A percentile compares a stretch with the other conserved stretches of the same genome.
These are phyloP conservation scores for Sodiomyces alkalinus DNA, from an alignment of 2,329 filamentous ascomycete genomes.

Conservation along the genomic window DNA sequence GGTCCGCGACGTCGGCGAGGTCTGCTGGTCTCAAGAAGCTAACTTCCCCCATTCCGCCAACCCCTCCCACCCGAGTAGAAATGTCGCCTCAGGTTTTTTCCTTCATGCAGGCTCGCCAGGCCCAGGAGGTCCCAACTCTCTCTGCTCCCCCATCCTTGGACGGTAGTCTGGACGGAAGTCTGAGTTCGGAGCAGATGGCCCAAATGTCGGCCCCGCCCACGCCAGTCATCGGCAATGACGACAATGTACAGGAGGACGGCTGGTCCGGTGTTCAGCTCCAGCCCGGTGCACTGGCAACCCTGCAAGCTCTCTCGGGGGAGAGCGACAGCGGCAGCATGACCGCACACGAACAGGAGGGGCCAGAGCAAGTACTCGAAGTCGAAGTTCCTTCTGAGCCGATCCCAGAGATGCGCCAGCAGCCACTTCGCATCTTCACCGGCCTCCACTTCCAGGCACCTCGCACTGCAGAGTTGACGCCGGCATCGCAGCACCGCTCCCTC, in stretches of 20 bases:
- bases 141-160: slow-evolving; percentile 81
- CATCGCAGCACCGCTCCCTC: slow-evolving; percentile 39
- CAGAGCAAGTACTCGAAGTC: slow-evolving; percentile 30
- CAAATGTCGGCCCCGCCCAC: slow-evolving; percentile 73
- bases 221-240: slow-evolving; percentile 49
- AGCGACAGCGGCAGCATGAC: slow-evolving; percentile 36
- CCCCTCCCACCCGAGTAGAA: slow-evolving; percentile 51
- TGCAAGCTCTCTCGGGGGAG: slow-evolving; percentile 55
- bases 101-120: slow-evolving; percentile 48
- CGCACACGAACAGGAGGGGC: slow-evolving; percentile 43
- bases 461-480: slow-evolving; percentile 18
- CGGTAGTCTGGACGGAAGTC: slow-evolving; percentile 78
- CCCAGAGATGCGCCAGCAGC: slow-evolving; percentile 37
- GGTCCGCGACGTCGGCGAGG: slow-evolving; percentile 17
- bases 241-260: slow-evolving; percentile 23
- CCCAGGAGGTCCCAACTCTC: slow-evolving; percentile 53
- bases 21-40: slow-evolving; percentile 29
- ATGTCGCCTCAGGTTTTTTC: slow-evolving; percentile 64
- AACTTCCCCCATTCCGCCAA: slow-evolving; percentile 43
- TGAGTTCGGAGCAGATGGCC: slow-evolving; percentile 77
- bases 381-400: slow-evolving; percentile 29
- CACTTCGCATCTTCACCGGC: slow-evolving; percentile 31
- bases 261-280: slow-evolving; percentile 68
- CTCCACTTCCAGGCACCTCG: slow-evolving; percentile 15
- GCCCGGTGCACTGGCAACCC: slow-evolving; percentile 62